Base-by-base conservation (phyloP, 176 grass and related monocot genomes). In the Avena sativa region DNA sequence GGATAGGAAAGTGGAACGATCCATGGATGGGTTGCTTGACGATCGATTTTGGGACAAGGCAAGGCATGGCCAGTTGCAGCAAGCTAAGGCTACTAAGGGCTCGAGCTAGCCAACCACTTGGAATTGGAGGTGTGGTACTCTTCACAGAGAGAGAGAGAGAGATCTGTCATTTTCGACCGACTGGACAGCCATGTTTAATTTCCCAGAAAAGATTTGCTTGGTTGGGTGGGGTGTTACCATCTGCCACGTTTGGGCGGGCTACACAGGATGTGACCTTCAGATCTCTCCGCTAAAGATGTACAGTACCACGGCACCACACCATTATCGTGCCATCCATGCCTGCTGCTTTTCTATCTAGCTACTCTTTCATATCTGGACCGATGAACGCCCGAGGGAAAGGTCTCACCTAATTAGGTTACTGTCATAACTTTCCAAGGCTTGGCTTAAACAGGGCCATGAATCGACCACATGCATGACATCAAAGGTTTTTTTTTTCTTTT, bases 201-300 rank as follows among this genome's bases (percentile, higher is more conserved):
- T 65, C 68, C 46, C 11, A 38, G 75, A 75, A 47, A 67, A 71
- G 71, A 52, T 71, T 20, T 30, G 28, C 28, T 30, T 53, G 52
- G 81, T 44, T 81, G 76, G 75, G 75, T 84, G 81, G 59, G 75
- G 40, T 4, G 81, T 81, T 61, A 64, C 78, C 58, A 53, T 91
- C 61, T 12, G 25, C 12, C 64, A 66, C 15, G n/a, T 59, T 23
- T 67, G 72, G 79, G 70, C 78, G 61, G 68, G 79, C 75, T 48
- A 49, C 23, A 32, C 16, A 71, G 1, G 76, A 86, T 11, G 76
- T 58, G 65, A 47, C 25, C 52, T 71, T 75, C 9, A 59, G 36
- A 58, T 79, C 40, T 51, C 28, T 32, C 16, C 61, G 78, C 25
- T 30, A 59, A 69, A 71, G 57, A 69, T 21, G n/a, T 80, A 43